Percentiles rank a stretch among this genome's conserved stretches.
Conservation (phyloP, 768 basidiomycete species). For the Lentinula aciculospora region DNA sequence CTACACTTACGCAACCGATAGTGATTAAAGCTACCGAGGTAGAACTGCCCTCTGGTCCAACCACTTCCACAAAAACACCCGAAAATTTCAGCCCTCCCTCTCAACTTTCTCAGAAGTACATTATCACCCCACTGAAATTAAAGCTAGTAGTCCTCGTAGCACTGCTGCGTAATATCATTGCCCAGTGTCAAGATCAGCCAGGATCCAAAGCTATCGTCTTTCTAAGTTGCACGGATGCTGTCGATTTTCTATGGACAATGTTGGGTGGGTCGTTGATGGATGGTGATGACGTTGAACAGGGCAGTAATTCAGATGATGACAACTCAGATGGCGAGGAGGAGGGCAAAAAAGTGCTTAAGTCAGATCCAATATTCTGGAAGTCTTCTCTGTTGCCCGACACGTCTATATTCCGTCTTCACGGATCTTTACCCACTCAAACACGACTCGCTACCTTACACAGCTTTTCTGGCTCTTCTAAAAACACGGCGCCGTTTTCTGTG, state of each 20-base stretch:
- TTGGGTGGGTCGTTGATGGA: constrained; percentile 25
- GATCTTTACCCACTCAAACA: constrained; percentile 76
- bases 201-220: constrained; percentile 88
- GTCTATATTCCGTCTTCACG: constrained; percentile 85
- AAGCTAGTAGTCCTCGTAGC: constrained; percentile 90
- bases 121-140: constrained; percentile 86
- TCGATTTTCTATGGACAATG: constrained; percentile 93
- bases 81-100: constrained; percentile 89
- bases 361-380: constrained; percentile 42
- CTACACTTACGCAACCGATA: constrained; percentile 69
- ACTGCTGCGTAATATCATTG: constrained; percentile 73
- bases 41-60: constrained; percentile 25
- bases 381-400: constrained; percentile 81
- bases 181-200: constrained; percentile 45
- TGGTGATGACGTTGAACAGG: neutral
- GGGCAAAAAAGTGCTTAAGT: constrained; percentile 10
- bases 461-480: constrained; percentile 52
- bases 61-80: constrained; percentile 12
- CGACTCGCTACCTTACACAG: constrained; percentile 80
- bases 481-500: constrained; percentile 51
- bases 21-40: constrained; percentile 73
- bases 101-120: constrained; percentile 87
- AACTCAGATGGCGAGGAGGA: constrained; percentile 12
- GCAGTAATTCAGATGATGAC: constrained; percentile 16
- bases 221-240: constrained; percentile 94